Base-by-base conservation (phyloP, 768 basidiomycete species). In the Mycena galericulata region DNA sequence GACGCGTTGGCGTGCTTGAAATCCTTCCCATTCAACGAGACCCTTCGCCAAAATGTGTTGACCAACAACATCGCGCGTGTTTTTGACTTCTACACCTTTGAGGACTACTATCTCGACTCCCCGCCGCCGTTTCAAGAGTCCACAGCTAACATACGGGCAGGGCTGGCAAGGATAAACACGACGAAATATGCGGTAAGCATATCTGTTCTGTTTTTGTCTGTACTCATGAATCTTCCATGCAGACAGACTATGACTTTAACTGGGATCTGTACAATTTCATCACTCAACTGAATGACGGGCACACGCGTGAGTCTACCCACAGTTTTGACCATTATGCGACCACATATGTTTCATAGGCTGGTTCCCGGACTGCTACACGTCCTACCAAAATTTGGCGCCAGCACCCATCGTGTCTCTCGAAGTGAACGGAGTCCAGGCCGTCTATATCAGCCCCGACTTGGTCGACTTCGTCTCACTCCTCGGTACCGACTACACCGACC, bases 171-270 rank as follows among this genome's bases (percentile, higher is more conserved):
- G 58, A 84, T 90, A 40, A 86, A 86, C 66, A 74, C 72, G 3
- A 86, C 87, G 5, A 79, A 76, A 46, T 91, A 84, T 55, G 75
- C 75, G 69, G 88, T 87, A 64, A 62, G 78, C 74, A 45, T 22
- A 3, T 20, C 10, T 46, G 10, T 22, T n/a, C 46, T 46, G 51
- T 22, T 26, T 40, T 29, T n/a, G 26, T 10, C 22, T 26, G 20
- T 32, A 47, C 36, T 72, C 45, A 38, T 56, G 46, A 67, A 29
- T 56, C 54, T 50, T 27, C n/a, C n/a, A n/a, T n/a, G 6, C 59
- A 91, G 87, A 89, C 89, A 10, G 89, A 91, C 69, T 91, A 89
- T 67, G 89, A 89, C 73, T 90, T 91, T 77, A 90, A 86, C 72
- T 80, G 79, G 50, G 89, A 83, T 43, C 72, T 91, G 20, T 90